Conservation (phyloP, 805 yeast species). For the Starmerella davenportii region DNA sequence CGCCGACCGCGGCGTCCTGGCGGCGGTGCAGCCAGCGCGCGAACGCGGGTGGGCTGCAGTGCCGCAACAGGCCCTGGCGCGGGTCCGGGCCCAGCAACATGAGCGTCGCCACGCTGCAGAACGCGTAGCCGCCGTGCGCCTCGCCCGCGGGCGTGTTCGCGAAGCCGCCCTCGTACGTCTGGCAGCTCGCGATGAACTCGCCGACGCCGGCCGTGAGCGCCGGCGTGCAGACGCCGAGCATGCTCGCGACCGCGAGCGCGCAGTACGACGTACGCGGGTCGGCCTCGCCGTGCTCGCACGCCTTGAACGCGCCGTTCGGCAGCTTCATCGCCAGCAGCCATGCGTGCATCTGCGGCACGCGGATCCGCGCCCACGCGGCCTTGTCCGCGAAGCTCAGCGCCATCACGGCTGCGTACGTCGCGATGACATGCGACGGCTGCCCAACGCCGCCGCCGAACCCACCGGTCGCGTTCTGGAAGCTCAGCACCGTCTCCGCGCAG, state of each 20-base stretch:
- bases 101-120: slow-evolving; percentile 61
- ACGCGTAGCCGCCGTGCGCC: slow-evolving; percentile 96
- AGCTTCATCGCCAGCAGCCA: slow-evolving; percentile 56
- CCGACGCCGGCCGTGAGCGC: slow-evolving; percentile 37
- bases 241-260: slow-evolving; percentile 52
- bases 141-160: slow-evolving; percentile 70
- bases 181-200: slow-evolving; percentile 52
- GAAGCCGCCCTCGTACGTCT: slow-evolving; percentile 91
- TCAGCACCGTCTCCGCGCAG: slow-evolving; percentile 19
- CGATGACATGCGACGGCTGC: slow-evolving; percentile 70
- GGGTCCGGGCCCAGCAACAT: slow-evolving; percentile 29
- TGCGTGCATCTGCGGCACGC: slow-evolving; percentile 30
- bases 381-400: slow-evolving; percentile 38
- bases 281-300: slow-evolving; percentile 62
- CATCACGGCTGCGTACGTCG: slow-evolving; percentile 61
- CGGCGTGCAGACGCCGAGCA: slow-evolving; percentile 35
- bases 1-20: slow-evolving; percentile 64
- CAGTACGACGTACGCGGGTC: slow-evolving; percentile 76
- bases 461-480: slow-evolving; percentile 28
- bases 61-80: slow-evolving; percentile 20
- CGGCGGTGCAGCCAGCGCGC: slow-evolving; percentile 41
- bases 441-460: slow-evolving; percentile 78
- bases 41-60: slow-evolving; percentile 22
- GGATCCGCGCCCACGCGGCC: slow-evolving; percentile 28
- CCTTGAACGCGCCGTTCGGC: slow-evolving; percentile 55